phyloP scores from a whole-genome alignment of 2,329 filamentous ascomycete species.

The Scedosporium dehoogii region DNA sequence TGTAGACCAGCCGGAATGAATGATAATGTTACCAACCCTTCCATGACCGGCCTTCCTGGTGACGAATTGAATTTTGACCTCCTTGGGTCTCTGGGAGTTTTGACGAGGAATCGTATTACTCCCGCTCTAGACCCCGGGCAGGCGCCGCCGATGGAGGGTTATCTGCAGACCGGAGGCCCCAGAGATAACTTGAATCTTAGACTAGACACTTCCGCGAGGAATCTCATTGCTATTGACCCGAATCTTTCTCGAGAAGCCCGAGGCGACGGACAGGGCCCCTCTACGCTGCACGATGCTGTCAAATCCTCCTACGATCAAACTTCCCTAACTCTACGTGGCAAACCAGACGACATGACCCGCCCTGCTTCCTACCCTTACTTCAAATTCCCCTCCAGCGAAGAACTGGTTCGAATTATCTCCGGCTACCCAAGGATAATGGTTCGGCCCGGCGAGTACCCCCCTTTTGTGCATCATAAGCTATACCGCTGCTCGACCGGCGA shows the following conservation, averaged over 20 bases:
- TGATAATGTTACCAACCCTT: background rate
- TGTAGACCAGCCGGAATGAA: background rate
- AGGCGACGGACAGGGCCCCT: background rate
- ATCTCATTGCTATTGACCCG: background rate
- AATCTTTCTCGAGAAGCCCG: background rate
- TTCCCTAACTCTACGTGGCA: background rate
- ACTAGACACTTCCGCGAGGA: background rate
- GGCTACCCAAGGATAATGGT: slow-evolving; percentile 9
- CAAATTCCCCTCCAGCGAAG: slow-evolving; percentile 5
- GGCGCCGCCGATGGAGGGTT: background rate
- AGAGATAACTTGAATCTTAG: background rate
- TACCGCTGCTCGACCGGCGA: slow-evolving; percentile 9
- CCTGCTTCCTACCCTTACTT: background rate
- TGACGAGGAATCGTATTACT: background rate
- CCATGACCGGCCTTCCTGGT: background rate
- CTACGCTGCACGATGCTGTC: background rate
- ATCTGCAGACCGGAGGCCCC: background rate
- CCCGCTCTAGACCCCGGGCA: background rate
- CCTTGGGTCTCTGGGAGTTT: background rate
- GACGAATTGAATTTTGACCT: slow-evolving; percentile 1
- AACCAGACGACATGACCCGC: background rate
- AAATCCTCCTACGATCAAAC: background rate
- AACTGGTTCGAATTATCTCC: slow-evolving; percentile 6
- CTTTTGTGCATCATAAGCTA: slow-evolving; percentile 10
- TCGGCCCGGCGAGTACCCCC: slow-evolving; percentile 7